These are phyloP conservation scores for Liquidambar formosana DNA, from an alignment of 164 flowering plant genomes.

Conservation along the genomic window DNA sequence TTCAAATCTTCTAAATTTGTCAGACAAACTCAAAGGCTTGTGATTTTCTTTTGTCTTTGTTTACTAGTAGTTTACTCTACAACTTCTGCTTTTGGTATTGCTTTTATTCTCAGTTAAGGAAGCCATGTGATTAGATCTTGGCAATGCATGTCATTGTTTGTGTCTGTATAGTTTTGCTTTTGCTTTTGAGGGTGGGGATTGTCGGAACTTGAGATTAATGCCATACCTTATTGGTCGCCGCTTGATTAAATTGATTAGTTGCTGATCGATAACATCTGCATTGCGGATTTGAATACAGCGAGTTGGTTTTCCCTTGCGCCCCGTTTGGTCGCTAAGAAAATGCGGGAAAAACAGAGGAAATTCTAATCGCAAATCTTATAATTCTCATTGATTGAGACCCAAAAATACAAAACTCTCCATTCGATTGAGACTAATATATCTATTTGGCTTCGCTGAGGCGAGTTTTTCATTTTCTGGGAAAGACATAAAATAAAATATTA, in stretches of 20 bases:
- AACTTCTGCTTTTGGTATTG: too few species aligned
- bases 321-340: not conserved
- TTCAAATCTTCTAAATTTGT: too few species aligned
- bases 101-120: not conserved
- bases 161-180: not conserved
- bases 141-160: not conserved
- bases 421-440: not conserved
- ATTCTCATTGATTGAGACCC: too few species aligned
- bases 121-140: not conserved
- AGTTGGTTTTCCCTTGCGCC: not conserved
- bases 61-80: too few species aligned
- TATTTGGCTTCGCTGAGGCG: not conserved
- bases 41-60: too few species aligned
- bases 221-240: too few species aligned
- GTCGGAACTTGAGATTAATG: not conserved
- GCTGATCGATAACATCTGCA: not conserved
- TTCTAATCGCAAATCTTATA: too few species aligned
- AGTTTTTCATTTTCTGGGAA: not conserved
- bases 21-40: too few species aligned
- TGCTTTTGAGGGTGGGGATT: too few species aligned
- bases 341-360: too few species aligned
- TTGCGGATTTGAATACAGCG: not conserved
- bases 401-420: too few species aligned
- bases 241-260: not conserved
- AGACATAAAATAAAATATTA: not conserved